Conservation (phyloP, 2,329 filamentous ascomycete genomes). For the Celoporthe dispersa region DNA sequence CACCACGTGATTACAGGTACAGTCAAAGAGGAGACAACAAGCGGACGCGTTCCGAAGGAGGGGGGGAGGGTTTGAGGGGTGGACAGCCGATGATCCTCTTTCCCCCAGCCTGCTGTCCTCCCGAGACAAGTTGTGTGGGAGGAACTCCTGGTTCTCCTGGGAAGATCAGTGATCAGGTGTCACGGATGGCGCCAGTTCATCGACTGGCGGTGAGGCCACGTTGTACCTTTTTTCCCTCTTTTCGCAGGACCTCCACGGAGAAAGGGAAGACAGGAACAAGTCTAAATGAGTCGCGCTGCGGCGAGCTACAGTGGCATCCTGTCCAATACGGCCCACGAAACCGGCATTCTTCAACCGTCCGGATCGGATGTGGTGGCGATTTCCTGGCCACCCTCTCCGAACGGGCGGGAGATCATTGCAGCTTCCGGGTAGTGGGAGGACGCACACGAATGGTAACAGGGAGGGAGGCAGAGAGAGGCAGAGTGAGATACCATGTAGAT, state of each 20-base stretch:
- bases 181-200: background rate
- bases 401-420: background rate
- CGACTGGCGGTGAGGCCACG: background rate
- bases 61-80: background rate
- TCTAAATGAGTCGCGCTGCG: background rate
- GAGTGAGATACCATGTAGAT: too few species aligned
- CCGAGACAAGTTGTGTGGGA: background rate
- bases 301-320: background rate
- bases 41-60: background rate
- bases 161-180: background rate
- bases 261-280: too few species aligned
- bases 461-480: background rate
- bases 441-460: too few species aligned
- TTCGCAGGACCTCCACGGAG: too few species aligned
- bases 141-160: background rate
- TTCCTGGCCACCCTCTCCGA: background rate
- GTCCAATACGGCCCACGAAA: background rate
- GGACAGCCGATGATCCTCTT: background rate
- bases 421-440: background rate
- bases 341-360: background rate
- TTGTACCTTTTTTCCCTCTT: background rate
- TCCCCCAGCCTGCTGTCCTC: background rate
- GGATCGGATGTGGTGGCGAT: slow-evolving; percentile 1
- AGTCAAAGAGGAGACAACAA: background rate
- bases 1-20: too few species aligned